A percentile compares a stretch with the other conserved stretches of the same genome.
Evolutionary conservation across 345 rosid species (phyloP).

Genomic region (Diplotaxis tenuifolia): DNA sequence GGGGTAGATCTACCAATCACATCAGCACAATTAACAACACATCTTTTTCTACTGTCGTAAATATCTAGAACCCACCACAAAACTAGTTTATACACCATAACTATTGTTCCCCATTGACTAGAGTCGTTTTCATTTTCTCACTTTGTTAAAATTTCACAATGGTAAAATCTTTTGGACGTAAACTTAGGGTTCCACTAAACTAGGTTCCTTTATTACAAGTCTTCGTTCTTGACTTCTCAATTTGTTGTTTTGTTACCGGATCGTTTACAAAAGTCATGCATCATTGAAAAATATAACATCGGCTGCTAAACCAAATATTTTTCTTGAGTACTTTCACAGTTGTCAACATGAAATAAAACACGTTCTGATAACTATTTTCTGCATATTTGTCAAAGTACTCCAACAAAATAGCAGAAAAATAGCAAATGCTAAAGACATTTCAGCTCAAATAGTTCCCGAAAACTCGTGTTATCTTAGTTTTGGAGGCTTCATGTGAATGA

Average conservation of each 20-base stretch:
- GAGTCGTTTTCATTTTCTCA: constrained; percentile 11
- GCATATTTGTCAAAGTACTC: background rate
- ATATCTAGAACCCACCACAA: background rate
- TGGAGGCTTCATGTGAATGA: too few relatives aligned
- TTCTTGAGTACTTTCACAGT: too few relatives aligned
- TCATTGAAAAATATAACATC: background rate
- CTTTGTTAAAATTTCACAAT: constrained; percentile 3
- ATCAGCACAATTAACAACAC: background rate
- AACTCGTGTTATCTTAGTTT: too few relatives aligned
- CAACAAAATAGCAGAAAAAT: background rate
- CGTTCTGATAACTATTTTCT: constrained; percentile 2
- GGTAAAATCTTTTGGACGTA: background rate
- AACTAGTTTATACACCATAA: too few relatives aligned
- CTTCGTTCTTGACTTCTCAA: constrained; percentile 13
- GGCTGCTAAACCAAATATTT: constrained; percentile 24
- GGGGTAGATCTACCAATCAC: constrained; percentile 11
- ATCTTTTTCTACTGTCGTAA: constrained; percentile 2
- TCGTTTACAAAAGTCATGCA: background rate
- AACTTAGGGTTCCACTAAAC: background rate
- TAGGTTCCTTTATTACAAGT: constrained; percentile 4
- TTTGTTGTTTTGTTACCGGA: constrained; percentile 5
- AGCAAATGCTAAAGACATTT: too few relatives aligned
- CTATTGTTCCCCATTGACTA: constrained; percentile 7
- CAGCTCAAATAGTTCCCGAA: too few relatives aligned
- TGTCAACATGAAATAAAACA: constrained; percentile 10